Base-by-base conservation (phyloP, 371 early-diverging fungal genomes). In the Mucor irregularis region DNA sequence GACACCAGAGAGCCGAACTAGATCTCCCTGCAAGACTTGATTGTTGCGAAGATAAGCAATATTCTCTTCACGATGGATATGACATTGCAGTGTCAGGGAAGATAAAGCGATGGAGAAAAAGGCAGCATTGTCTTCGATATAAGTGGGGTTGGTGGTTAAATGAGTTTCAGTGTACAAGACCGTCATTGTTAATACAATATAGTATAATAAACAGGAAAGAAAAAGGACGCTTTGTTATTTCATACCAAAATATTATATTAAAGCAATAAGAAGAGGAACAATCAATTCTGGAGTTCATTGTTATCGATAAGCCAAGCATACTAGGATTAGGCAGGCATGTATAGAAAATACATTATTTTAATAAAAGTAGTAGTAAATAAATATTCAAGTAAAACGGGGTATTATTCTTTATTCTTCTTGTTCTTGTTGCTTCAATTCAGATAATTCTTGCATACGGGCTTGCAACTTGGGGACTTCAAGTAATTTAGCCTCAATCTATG, bases 381-480 rank as follows among this genome's bases (percentile, higher is more conserved):
- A n/a, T n/a, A n/a, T n/a, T n/a, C n/a, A n/a, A n/a, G n/a, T n/a
- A n/a, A n/a, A n/a, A n/a, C n/a, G n/a, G n/a, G n/a, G n/a, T n/a
- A n/a, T n/a, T n/a, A n/a, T n/a, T n/a, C n/a, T n/a, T n/a, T n/a
- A n/a, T n/a, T n/a, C n/a, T n/a, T n/a, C n/a, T n/a, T n/a, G n/a
- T 26, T 47, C 31, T 51, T 62, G 28, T 38, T 58, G 46, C 16
- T 63, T 63, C 17, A 69, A 47, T 49, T 73, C 76, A 43, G 61
- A 46, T 29, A 88, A 66, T 56, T 84, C 89, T 26, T 81, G 76
- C 40, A 93, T 68, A 52, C 92, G 78, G 33, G 74, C 76, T 72
- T 86, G 80, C 61, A 90, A 64, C 51, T 83, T 88, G 24, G 90
- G 89, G 7, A 90, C 73, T 51, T 88, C 89, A 17, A 78, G 74